phyloP scores from a whole-genome alignment of 2,329 filamentous ascomycete genomes.

The Knufia petricola region DNA sequence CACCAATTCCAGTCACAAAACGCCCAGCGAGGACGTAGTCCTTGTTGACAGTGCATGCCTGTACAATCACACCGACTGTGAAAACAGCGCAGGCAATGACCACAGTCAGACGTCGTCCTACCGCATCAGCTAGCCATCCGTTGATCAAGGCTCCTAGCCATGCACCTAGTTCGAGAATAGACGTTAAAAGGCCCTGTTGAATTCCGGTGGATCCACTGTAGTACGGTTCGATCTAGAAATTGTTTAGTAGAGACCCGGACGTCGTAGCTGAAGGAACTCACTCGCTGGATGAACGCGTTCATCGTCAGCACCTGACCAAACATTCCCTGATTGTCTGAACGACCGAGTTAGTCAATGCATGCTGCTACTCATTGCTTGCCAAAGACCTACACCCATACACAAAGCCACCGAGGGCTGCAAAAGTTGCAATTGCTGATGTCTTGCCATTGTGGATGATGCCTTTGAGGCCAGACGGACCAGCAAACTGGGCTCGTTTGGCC shows the following conservation, averaged over 20 bases:
- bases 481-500: slow-evolving; percentile 25
- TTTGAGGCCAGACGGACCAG: slow-evolving; percentile 33
- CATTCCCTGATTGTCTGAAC: slow-evolving; percentile 57
- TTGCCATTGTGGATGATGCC: slow-evolving; percentile 43
- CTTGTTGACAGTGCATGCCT: slow-evolving; percentile 38
- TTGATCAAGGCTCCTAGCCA: slow-evolving; percentile 29
- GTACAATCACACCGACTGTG: slow-evolving; percentile 30
- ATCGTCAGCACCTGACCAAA: slow-evolving; percentile 58
- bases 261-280: no score
- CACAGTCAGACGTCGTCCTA: slow-evolving; percentile 26
- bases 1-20: slow-evolving; percentile 32
- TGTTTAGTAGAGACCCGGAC: no score
- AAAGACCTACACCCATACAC: slow-evolving; percentile 45
- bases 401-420: slow-evolving; percentile 42
- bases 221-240: no score
- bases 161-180: slow-evolving; percentile 22
- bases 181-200: no score
- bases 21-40: slow-evolving; percentile 31
- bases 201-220: no score
- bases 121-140: slow-evolving; percentile 28
- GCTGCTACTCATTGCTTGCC: no score
- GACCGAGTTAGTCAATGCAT: no score
- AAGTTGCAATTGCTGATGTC: slow-evolving; percentile 45
- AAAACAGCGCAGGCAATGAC: slow-evolving; percentile 29
- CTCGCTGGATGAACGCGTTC: slow-evolving; percentile 30